Conservation (phyloP, 306 rosid genomes). For the Cajanus cajan region DNA sequence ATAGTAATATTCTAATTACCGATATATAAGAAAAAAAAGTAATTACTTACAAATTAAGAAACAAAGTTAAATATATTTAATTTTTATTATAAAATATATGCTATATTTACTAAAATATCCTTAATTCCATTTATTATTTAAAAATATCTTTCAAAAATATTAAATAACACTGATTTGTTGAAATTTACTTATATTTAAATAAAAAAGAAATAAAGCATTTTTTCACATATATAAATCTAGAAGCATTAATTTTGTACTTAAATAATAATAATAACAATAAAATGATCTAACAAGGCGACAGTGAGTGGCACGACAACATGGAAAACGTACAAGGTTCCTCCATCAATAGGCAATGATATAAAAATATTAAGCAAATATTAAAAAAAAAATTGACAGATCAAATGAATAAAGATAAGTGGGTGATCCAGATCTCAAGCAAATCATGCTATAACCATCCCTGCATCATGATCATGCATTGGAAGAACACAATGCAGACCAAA, state of each 20-base stretch:
- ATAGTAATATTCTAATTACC: background rate
- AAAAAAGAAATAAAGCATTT: no score
- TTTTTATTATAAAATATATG: no score
- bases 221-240: no score
- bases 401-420: background rate
- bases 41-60: no score
- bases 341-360: background rate
- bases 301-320: background rate
- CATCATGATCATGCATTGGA: background rate
- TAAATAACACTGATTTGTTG: no score
- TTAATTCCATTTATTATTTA: no score
- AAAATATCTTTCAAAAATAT: no score
- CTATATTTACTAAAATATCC: no score
- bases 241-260: background rate
- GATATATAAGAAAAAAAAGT: no score
- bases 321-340: background rate
- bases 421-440: background rate
- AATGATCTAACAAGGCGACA: background rate
- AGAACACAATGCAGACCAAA: slow-evolving; percentile 1
- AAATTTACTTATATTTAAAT: no score
- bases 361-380: background rate
- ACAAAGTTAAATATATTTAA: no score
- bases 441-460: background rate
- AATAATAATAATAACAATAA: background rate
- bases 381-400: background rate